Evolutionary conservation across 2,329 filamentous ascomycete species (phyloP).

Genomic region (Lachnellula suecica): DNA sequence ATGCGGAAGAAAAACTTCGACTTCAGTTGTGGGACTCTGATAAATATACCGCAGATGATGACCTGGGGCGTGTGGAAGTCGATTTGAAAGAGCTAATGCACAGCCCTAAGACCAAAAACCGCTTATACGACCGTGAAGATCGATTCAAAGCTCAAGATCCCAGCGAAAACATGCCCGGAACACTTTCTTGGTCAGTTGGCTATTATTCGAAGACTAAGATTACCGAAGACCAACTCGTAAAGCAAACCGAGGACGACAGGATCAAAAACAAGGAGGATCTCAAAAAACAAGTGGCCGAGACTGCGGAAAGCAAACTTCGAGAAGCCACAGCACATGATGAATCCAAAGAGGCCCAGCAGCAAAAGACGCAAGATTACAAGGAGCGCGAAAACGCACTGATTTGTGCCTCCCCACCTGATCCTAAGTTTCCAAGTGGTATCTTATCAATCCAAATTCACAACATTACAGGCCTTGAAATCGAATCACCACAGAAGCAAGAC

Average conservation of each 20-base stretch:
- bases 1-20: constrained; percentile 68
- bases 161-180: constrained; percentile 68
- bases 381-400: constrained; percentile 62
- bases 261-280: constrained; percentile 59
- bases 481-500: constrained; percentile 22
- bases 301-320: constrained; percentile 61
- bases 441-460: constrained; percentile 40
- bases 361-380: constrained; percentile 66
- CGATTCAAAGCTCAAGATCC: constrained; percentile 64
- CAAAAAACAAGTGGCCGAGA: constrained; percentile 52
- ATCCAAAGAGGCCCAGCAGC: constrained; percentile 61
- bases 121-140: constrained; percentile 62
- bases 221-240: constrained; percentile 57
- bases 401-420: constrained; percentile 63
- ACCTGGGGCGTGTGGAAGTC: constrained; percentile 71
- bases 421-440: constrained; percentile 63
- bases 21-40: constrained; percentile 78
- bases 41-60: constrained; percentile 69
- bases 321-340: constrained; percentile 59
- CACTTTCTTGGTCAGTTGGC: constrained; percentile 67
- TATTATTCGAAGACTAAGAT: constrained; percentile 69
- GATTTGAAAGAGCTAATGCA: constrained; percentile 66
- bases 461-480: constrained; percentile 28
- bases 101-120: constrained; percentile 55
- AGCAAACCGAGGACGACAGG: constrained; percentile 59